Base-by-base conservation (phyloP, 148 eudicot species). In the Chenopodium album region DNA sequence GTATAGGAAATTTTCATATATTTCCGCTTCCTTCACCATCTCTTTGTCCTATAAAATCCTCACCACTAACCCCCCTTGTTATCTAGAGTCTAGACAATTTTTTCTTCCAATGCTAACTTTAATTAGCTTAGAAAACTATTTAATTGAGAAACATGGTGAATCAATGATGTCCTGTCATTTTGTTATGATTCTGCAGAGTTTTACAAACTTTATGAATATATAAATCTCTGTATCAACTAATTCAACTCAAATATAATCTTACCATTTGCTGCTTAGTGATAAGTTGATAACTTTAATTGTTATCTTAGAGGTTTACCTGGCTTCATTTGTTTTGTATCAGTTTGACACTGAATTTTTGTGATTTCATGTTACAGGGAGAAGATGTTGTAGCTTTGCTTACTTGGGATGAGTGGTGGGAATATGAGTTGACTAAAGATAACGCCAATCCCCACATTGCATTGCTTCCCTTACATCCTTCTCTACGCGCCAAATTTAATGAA, bases 381-480 rank as follows among this genome's bases (percentile, higher is more conserved):
- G 94, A 92, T 88, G 76, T 96, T 64, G 91, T 96, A 87, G 97
- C 95, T 82, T 22, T 96, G 73, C 86, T 96, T 83, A 92, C 97
- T 52, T 96, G 99, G 99, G 95, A 94, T 26, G 99, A 94, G 79
- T 96, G 99, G 99, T 96, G 98, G 99, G 87, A 94, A 29, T 91
- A 84, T 73, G 99, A 96, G 90, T 78, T 91, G 82, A 89, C 88
- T 32, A 86, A 89, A 86, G 98, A 96, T 85, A 89, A 96, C 78
- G 71, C 94, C 14, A 88, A 91, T 87, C 98, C 98, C 17, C 99
- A 96, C 52, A 94, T 94, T 86, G 94, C 99, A 28, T 75, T 96
- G 86, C 98, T 96, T 84, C 99, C 99, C 64, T 89, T 96, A 82
- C 98, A 87, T 87, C 94, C 94, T 79, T 92, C 92, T 46, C 67